phyloP scores from a whole-genome alignment of 768 basidiomycete species.

The Naganishia randhawae region DNA sequence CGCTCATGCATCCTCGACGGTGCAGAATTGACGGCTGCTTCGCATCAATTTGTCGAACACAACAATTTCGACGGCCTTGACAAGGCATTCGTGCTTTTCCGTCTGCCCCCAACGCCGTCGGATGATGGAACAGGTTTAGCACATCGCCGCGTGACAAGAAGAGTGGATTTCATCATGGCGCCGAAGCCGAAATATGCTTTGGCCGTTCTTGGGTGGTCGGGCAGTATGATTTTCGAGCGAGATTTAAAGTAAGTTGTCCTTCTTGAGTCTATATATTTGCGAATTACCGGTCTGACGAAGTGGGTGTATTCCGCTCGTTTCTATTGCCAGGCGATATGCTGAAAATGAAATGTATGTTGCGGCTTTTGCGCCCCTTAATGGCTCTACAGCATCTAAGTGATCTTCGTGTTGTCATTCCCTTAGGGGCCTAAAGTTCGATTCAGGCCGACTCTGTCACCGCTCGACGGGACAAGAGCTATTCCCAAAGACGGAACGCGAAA shows the following conservation, averaged over 20 bases:
- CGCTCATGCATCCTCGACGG: neutral
- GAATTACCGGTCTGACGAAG: neutral
- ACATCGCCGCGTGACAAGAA: slow-evolving; percentile 57
- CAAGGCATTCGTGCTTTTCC: slow-evolving; percentile 77
- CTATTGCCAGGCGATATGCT: slow-evolving; percentile 36
- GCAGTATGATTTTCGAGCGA: slow-evolving; percentile 83
- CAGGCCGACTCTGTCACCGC: slow-evolving; percentile 25
- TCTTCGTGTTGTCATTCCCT: neutral
- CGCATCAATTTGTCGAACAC: slow-evolving; percentile 16
- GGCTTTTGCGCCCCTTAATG: neutral
- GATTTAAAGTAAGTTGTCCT: slow-evolving; percentile 59
- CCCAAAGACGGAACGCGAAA: slow-evolving; percentile 45
- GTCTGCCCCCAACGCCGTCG: slow-evolving; percentile 54
- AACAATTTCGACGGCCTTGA: slow-evolving; percentile 76
- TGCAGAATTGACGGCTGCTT: slow-evolving; percentile 39
- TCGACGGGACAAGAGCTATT: slow-evolving; percentile 42
- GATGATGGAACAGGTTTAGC: slow-evolving; percentile 18
- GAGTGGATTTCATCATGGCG: slow-evolving; percentile 81
- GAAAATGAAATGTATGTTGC: slow-evolving; percentile 35
- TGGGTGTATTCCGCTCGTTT: neutral
- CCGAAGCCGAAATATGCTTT: slow-evolving; percentile 76
- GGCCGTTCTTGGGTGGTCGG: slow-evolving; percentile 86
- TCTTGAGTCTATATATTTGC: neutral
- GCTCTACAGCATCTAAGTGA: neutral
- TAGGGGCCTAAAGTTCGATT: slow-evolving; percentile 29